phyloP scores from a whole-genome alignment of 371 early-diverging fungal species.

The Catenaria anguillulae region DNA sequence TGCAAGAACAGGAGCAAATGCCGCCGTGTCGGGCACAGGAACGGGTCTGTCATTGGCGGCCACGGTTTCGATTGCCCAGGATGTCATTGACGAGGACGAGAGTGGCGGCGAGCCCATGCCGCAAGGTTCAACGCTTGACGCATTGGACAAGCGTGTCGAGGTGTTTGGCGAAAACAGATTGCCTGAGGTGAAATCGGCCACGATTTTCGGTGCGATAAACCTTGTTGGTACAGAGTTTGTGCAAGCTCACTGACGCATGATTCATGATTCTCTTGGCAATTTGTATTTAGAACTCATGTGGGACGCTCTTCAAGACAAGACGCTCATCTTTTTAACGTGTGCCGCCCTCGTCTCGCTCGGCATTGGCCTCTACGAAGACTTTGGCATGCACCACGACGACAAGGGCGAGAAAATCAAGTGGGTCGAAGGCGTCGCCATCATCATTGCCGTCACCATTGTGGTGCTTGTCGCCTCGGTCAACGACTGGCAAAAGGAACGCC shows the following conservation, averaged over 20 bases:
- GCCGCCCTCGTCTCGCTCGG: slow-evolving; percentile 72
- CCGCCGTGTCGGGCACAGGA: too few species aligned
- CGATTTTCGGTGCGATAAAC: slow-evolving; percentile 23
- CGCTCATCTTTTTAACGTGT: slow-evolving; percentile 54
- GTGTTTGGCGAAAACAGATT: slow-evolving; percentile 7
- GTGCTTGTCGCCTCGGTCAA: slow-evolving; percentile 62
- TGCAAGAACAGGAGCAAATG: too few species aligned
- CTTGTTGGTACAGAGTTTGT: not conserved
- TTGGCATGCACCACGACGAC: slow-evolving; percentile 15
- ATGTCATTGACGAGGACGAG: not conserved
- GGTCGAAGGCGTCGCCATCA: slow-evolving; percentile 64
- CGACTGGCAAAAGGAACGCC: slow-evolving; percentile 74
- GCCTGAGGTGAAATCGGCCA: slow-evolving; percentile 8
- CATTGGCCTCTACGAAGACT: slow-evolving; percentile 72
- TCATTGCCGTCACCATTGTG: slow-evolving; percentile 63
- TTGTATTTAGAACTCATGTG: slow-evolving; percentile 38
- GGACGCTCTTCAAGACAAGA: slow-evolving; percentile 72
- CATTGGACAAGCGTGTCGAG: not conserved
- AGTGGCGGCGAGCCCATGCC: not conserved
- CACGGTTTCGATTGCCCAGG: too few species aligned
- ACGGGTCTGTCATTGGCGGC: too few species aligned
- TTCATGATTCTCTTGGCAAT: not conserved
- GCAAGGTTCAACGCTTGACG: too few species aligned
- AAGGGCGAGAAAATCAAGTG: slow-evolving; percentile 39
- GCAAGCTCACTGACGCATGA: not conserved